Percentiles rank a stretch among this genome's conserved stretches.
Evolutionary conservation across 495 filamentous ascomycete species (phyloP).

Genomic region (Pseudomonodictys pantanalensis): DNA sequence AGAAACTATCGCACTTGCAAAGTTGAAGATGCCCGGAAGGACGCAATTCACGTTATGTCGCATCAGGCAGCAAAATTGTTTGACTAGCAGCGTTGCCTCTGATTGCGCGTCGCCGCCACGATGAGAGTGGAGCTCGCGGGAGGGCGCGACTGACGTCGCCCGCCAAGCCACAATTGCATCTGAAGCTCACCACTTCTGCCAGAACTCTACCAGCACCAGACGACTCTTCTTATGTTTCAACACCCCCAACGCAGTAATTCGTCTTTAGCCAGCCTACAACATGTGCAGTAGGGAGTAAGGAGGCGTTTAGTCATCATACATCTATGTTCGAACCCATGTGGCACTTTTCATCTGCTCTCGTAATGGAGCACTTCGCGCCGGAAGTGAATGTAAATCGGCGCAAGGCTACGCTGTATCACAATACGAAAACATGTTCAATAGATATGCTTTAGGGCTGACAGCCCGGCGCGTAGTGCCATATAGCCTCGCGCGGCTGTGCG

Average conservation of each 20-base stretch:
- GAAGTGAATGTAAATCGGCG: too few relatives aligned
- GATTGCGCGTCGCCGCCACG: background rate
- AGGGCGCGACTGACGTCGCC: background rate
- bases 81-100: background rate
- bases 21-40: background rate
- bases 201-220: slow-evolving; percentile 2
- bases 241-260: background rate
- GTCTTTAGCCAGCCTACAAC: background rate
- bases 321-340: too few relatives aligned
- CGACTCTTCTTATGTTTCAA: background rate
- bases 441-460: too few relatives aligned
- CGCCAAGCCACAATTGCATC: background rate
- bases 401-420: too few relatives aligned
- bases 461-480: too few relatives aligned
- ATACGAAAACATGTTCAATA: too few relatives aligned
- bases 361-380: too few relatives aligned
- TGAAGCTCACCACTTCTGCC: slow-evolving; percentile 3
- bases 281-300: background rate
- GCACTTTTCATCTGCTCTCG: too few relatives aligned
- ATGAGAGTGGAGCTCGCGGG: background rate
- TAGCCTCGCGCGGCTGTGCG: too few relatives aligned
- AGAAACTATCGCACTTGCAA: background rate
- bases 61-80: background rate
- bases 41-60: too few relatives aligned
- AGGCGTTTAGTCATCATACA: too few relatives aligned